Evolutionary conservation across 2,329 filamentous ascomycete species (phyloP).

Genomic region (Penicillium sclerotiorum): DNA sequence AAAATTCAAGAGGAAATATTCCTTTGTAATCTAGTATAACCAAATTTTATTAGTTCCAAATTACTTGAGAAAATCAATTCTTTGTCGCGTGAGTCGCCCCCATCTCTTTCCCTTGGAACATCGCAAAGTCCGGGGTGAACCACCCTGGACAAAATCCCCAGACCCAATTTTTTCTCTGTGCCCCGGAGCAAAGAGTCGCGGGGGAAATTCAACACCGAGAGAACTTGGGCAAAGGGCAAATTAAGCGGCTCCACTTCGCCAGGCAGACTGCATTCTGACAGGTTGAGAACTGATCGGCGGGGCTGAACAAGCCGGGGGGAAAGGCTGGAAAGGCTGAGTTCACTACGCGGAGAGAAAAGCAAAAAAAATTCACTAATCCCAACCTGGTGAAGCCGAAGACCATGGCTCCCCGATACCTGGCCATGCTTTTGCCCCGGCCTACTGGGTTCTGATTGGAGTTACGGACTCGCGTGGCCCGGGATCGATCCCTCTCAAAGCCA

Average conservation of each 20-base stretch:
- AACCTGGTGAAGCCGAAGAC: slow-evolving; percentile 19
- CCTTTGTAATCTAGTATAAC: no score
- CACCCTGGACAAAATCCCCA: not conserved
- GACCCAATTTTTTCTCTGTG: not conserved
- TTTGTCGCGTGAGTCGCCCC: not conserved
- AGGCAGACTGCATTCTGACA: slow-evolving; percentile 11
- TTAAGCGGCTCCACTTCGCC: not conserved
- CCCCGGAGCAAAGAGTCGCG: not conserved
- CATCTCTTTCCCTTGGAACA: no score
- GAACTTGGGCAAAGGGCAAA: not conserved
- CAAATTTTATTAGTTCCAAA: no score
- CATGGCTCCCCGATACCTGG: not conserved
- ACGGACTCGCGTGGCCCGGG: slow-evolving; percentile 16
- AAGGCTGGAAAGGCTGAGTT: not conserved
- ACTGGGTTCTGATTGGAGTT: slow-evolving; percentile 3
- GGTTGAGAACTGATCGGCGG: slow-evolving; percentile 18
- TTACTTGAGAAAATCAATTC: not conserved
- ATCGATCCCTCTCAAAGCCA: not conserved
- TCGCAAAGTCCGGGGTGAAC: no score
- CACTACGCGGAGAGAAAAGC: not conserved
- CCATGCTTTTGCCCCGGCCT: not conserved
- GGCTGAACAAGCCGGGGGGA: slow-evolving; percentile 8
- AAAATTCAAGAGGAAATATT: no score
- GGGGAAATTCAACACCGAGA: not conserved
- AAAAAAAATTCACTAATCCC: slow-evolving; percentile 17